Base-by-base conservation (phyloP, 179 eudicot genomes). In the Sideroxylon spinosum region DNA sequence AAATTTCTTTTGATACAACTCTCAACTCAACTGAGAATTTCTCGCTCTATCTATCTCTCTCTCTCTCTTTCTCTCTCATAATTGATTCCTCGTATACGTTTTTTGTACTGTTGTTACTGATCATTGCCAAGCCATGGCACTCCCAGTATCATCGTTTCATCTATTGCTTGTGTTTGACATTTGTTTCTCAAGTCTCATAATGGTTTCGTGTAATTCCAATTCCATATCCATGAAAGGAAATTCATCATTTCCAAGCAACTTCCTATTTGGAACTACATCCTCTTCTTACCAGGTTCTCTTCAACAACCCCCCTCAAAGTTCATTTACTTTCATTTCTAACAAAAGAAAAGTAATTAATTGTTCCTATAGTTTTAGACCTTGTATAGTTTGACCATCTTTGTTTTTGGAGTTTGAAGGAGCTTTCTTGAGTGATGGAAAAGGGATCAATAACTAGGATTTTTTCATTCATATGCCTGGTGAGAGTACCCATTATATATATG, bases 371-470 rank as follows among this genome's bases (percentile, higher is more conserved):
- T 23, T 10, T 6, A 14, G 3, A 14, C 63, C 63, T 1, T 17
- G 19, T 59, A 59, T 59, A 6, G 16, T 7, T 20, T 29, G 19
- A 2, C 74, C 48, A 3, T 56, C 26, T 11, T 57, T 46, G 0
- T 8, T 29, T 83, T 65, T 73, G 66, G 84, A 92, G 97, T 92
- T 83, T 71, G 97, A 92, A 87, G 97, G 97, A 82, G 93, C 97
- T 71, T 87, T 83, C 71, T 61, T 78, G 52, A 81, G 83, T 81
- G 94, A 88, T 50, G 97, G 97, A 23, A 92, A 92, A 87, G 94
- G 97, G 74, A 90, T 87, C 48, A 92, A 65, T 56, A 92, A 90
- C 76, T 92, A 94, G 94, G 94, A 92, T 85, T 71, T 82, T 62
- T 90, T 90, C 78, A 81, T 93, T 50, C 97, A 92, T 59, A 74